Evolutionary conservation across 2,329 filamentous ascomycete species (phyloP), one percentile per base, ranked within the genome.

Genomic region (Aspergillus glaucus): DNA sequence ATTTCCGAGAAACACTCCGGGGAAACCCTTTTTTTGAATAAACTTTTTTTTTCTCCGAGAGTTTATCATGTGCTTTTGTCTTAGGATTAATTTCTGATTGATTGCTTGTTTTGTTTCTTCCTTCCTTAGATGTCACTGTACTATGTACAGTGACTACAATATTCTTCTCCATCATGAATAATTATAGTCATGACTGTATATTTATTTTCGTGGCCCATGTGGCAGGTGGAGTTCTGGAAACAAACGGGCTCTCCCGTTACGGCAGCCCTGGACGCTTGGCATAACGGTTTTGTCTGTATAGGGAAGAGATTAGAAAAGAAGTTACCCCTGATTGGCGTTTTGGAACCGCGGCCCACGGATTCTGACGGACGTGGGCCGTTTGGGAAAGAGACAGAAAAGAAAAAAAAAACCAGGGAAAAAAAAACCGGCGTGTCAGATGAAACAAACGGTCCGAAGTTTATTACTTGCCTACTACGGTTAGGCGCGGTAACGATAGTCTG

Each of bases 221-320:
- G 60, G 61, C 55, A 46, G 59, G 59, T 63, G 60, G 61, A 56
- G 62, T 62, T 58, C 55, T 50, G 47, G 14, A 48, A 39, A 51
- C 47, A 40, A 57, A 60, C 59, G 64, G 64, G 59, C 60, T 63
- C 55, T 61, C 59, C 62, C 63, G 60, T 49, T 57, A 55, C 54
- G 57, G 55, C 50, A 64, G 54, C 55, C 50, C 51, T 46, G 52
- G 34, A 40, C 43, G 41, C 44, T 48, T 62, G 61, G 62, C 56
- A 51, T 62, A 67, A 67, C 63, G 62, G 62, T 57, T 64, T 62
- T 63, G 45, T 14, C 50, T 47, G 26, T 28, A 47, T 51, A 52
- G 47, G 48, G 30, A 50, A 54, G 48, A 43, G 43, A 44, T 52
- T 45, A 51, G 50, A 49, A 30, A 30, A 30, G 10, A 12, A 5